Evolutionary conservation across 73 alveolate genomes (phyloP), one percentile per base, ranked within the genome.

Genomic region (Paramecium tetraurelia): DNA sequence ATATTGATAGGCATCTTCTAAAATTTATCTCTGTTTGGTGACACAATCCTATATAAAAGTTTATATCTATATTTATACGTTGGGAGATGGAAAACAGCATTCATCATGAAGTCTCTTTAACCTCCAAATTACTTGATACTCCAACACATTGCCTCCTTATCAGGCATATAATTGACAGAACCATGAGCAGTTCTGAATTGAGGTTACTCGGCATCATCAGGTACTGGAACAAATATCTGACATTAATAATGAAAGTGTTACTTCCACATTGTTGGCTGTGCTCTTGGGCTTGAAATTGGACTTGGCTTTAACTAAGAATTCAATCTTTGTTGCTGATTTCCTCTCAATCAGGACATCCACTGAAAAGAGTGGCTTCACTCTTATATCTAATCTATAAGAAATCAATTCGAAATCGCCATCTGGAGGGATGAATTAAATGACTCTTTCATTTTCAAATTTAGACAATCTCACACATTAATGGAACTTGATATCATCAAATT

Each of bases 391-490:
- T 92, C 99, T 85, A 92, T 98, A 98, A 57, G 98, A 93, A 98
- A 98, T 97, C 33, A 98, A 96, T 85, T 97, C 99, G 87, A 98
- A 98, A 95, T 95, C 98, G 11, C 99, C 99, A 93, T 98, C 99
- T 29, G 99, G 99, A 57, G 99, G 99, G 41, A 97, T 97, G 86
- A 98, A 98, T 85, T 99, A 92, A 72, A 98, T 98, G 3, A 98
- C 96, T 86, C 99, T 98, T 87, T 98, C 99, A 38, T 95, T 93
- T 92, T 98, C 99, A 87, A 98, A 98, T 69, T 94, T 89, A 3
- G 95, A 59, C 12, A 93, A 76, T 90, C 96, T 92, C 3, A 96
- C 98, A 93, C 99, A 98, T 85, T 97, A 96, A 94, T 98, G 99
- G 96, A 98, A 98, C 86, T 97, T 97, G 38, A 98, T 95, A 94